Base-by-base conservation (phyloP, 768 basidiomycete species). In the Tylopilus sp. region DNA sequence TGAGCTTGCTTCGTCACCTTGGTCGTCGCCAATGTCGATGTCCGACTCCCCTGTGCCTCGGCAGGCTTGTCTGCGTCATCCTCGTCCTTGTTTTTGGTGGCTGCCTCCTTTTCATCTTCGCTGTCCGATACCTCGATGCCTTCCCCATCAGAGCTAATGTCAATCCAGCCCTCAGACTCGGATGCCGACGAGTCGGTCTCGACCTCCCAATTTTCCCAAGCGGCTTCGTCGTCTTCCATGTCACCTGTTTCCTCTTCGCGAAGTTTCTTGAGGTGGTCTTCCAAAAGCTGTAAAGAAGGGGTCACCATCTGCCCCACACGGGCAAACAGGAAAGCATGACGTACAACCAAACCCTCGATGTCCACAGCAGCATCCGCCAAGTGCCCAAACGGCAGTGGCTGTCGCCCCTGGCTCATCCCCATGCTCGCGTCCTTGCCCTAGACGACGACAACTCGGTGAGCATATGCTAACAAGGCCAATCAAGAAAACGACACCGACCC, bases 401-500 rank as follows among this genome's bases (percentile, higher is more conserved):
- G 81, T 26, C 64, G 71, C 26, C 84, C 88, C 38, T 68, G 70
- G n/a, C 75, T 73, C 38, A 88, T 68, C 22, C 83, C 84, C 76
- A 95, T 91, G 40, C 78, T 83, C 11, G 91, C 95, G 26, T 88
- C 86, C 77, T 98, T 98, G 41, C 97, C 95, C 88, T 91, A 56
- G 21, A 12, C 56, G 18, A 15, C n/a, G n/a, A n/a, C n/a, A 36
- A 40, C 23, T n/a, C 31, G 7, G 47, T 59, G 51, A 57, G 40
- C 33, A 21, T 9, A 11, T 4, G 21, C n/a, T 7, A 11, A 21
- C 20, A 8, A 21, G 12, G 3, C 10, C 26, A 7, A 28, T 28
- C 26, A 42, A 47, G 28, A 44, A 51, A 11, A 48, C 36, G 48
- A 33, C 26, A 21, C 84, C 46, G 56, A 91, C 90, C 59, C 94